Evolutionary conservation across 2,329 filamentous ascomycete genomes (phyloP).

Genomic region (Pseudogymnoascus sp.): DNA sequence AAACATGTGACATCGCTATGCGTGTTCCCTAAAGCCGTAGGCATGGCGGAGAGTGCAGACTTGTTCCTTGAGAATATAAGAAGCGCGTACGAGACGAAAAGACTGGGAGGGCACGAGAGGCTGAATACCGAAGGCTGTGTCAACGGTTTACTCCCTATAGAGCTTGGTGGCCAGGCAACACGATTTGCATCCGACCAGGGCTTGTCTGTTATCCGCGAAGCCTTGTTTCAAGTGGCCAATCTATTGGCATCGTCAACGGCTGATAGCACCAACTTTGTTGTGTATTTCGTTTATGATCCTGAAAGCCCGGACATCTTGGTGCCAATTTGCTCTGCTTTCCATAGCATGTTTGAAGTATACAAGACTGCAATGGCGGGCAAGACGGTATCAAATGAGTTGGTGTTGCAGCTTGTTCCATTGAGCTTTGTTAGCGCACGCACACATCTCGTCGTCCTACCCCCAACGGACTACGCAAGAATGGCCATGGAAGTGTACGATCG

Average conservation of each 20-base stretch:
- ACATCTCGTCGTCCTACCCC: slow-evolving; percentile 53
- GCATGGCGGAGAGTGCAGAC: slow-evolving; percentile 51
- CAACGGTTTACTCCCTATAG: slow-evolving; percentile 25
- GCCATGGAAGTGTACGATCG: slow-evolving; percentile 73
- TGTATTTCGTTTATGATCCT: slow-evolving; percentile 69
- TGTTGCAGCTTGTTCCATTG: slow-evolving; percentile 67
- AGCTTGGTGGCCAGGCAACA: slow-evolving; percentile 31
- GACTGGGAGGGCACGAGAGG: slow-evolving; percentile 56
- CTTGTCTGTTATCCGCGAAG: slow-evolving; percentile 17
- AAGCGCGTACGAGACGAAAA: slow-evolving; percentile 64
- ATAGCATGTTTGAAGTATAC: slow-evolving; percentile 61
- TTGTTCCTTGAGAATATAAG: slow-evolving; percentile 61
- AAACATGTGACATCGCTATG: slow-evolving; percentile 67
- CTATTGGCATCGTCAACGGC: slow-evolving; percentile 27
- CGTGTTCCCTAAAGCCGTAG: slow-evolving; percentile 58
- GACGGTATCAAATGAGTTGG: slow-evolving; percentile 52
- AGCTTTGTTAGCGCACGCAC: slow-evolving; percentile 57
- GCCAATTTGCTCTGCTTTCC: slow-evolving; percentile 66
- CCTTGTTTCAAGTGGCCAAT: slow-evolving; percentile 23
- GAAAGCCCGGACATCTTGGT: slow-evolving; percentile 52
- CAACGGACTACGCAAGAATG: slow-evolving; percentile 50
- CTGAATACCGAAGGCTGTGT: slow-evolving; percentile 31
- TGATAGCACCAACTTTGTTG: slow-evolving; percentile 52
- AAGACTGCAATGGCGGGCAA: slow-evolving; percentile 41
- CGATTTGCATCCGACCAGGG: slow-evolving; percentile 8